Conservation (phyloP, 257 asterid species). For the Penstemon davidsonii region DNA sequence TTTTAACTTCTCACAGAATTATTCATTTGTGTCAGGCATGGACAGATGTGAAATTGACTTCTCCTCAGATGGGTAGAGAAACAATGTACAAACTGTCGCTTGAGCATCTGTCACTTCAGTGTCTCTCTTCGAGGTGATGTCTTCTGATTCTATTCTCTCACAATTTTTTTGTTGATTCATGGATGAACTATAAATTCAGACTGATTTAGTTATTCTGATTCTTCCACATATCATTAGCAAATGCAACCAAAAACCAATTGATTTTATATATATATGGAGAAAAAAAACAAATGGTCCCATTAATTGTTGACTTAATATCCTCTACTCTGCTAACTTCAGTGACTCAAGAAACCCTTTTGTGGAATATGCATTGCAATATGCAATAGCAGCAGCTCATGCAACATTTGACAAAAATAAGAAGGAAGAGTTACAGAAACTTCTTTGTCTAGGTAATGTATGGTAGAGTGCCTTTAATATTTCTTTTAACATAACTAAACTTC, state of each 20-base stretch:
- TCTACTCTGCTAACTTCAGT: constrained; percentile 48
- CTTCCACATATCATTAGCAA: not conserved
- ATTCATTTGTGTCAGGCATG: constrained; percentile 54
- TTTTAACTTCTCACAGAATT: not conserved
- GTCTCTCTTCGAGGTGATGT: constrained; percentile 60
- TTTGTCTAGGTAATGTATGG: constrained; percentile 68
- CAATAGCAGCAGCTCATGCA: constrained; percentile 78
- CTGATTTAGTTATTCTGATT: not conserved
- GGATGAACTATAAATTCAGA: constrained; percentile 16
- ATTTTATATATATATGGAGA: too few species aligned
- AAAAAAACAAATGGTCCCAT: not conserved
- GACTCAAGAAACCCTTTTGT: constrained; percentile 91
- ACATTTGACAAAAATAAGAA: constrained; percentile 54
- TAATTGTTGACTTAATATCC: constrained; percentile 11
- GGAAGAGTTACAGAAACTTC: constrained; percentile 66
- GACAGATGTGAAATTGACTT: constrained; percentile 86
- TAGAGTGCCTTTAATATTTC: constrained; percentile 25
- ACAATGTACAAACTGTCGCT: constrained; percentile 75
- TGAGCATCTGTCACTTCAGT: constrained; percentile 55
- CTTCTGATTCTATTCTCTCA: not conserved
- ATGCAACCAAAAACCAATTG: not conserved
- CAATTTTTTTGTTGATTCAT: not conserved
- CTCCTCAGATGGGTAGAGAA: constrained; percentile 97
- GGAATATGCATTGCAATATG: constrained; percentile 84
- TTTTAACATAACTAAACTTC: constrained; percentile 14